Evolutionary conservation across 1,139 yeast genomes (phyloP), one percentile per base, ranked within the genome.

Genomic region (Yamadazyma epiphylla): DNA sequence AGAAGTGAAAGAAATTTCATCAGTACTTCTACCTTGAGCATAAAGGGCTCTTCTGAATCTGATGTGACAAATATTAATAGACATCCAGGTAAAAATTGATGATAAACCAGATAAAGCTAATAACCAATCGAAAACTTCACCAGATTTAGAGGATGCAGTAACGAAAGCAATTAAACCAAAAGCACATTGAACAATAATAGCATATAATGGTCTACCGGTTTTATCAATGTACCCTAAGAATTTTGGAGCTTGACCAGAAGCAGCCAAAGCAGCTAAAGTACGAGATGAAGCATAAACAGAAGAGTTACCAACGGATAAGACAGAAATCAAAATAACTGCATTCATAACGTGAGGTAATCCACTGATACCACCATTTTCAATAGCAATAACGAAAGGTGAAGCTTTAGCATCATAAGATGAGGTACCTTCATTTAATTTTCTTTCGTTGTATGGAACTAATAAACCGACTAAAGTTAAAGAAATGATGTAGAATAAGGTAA

Each of bases 31-130:
- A 35, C 86, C 86, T 58, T 82, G 83, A 8, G 50, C 70, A 24
- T 58, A 55, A 64, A 87, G 68, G 2, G 94, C 95, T 31, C 68
- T 55, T 64, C 96, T 78, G 61, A 86, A 85, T 55, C 95, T 73
- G 37, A 87, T 64, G 45, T 80, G 94, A 45, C 87, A 78, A 33
- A 82, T 51, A 51, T 82, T 77, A 46, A 87, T 83, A 13, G 89
- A 77, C 24, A 77, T 77, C 94, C 95, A 86, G 5, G 94, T 83
- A 56, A 86, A 85, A 35, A 87, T 67, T 2, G 95, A 80, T 26
- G 94, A 81, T 41, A 86, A 74, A 36, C 94, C 94, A 11, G 95
- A 82, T 28, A 88, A 64, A 15, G 95, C 85, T 52, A 85, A 64
- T 49, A 87, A 64, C 95, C 96, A 87, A 43, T 64, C 66, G 57